Conservation (phyloP, 2,329 filamentous ascomycete species). For the Thyridium curvatum region DNA sequence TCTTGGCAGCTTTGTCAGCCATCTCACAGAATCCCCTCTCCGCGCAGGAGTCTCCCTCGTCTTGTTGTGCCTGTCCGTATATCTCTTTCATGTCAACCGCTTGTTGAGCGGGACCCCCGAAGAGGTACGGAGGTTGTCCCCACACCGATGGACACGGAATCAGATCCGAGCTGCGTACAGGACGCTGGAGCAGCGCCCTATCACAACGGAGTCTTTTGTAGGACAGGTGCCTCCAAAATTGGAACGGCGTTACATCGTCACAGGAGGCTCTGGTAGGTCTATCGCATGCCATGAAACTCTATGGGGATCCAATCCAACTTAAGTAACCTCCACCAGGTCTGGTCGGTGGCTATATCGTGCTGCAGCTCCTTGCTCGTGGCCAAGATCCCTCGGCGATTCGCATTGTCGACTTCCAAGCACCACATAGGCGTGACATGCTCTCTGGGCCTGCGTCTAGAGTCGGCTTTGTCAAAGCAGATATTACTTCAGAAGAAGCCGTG, state of each 20-base stretch:
- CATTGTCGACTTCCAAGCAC: constrained; percentile 37
- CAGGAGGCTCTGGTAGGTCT: constrained; percentile 29
- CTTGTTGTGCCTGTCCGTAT: constrained; percentile 1
- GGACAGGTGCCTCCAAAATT: constrained; percentile 23
- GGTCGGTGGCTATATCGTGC: constrained; percentile 41
- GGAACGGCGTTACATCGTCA: constrained; percentile 28
- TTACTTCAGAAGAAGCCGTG: constrained; percentile 29
- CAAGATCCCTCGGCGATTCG: constrained; percentile 38
- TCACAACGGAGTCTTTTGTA: constrained; percentile 16
- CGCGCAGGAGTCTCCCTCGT: too few species aligned
- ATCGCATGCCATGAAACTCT: too few species aligned
- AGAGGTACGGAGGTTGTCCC: constrained; percentile 15
- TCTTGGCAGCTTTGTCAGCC: too few species aligned
- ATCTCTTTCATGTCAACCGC: constrained; percentile 20
- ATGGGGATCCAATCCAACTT: background rate
- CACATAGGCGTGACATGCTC: constrained; percentile 29
- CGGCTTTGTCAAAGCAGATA: constrained; percentile 35
- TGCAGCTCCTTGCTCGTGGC: constrained; percentile 39
- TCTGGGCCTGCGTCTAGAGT: constrained; percentile 24
- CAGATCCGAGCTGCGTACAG: constrained; percentile 22
- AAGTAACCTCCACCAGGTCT: constrained; percentile 9
- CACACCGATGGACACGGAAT: constrained; percentile 22
- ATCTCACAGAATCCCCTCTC: too few species aligned
- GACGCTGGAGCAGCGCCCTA: constrained; percentile 18
- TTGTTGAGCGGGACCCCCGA: constrained; percentile 21